Base-by-base conservation (phyloP, 768 basidiomycete species). In the Mycena albidolilacea region DNA sequence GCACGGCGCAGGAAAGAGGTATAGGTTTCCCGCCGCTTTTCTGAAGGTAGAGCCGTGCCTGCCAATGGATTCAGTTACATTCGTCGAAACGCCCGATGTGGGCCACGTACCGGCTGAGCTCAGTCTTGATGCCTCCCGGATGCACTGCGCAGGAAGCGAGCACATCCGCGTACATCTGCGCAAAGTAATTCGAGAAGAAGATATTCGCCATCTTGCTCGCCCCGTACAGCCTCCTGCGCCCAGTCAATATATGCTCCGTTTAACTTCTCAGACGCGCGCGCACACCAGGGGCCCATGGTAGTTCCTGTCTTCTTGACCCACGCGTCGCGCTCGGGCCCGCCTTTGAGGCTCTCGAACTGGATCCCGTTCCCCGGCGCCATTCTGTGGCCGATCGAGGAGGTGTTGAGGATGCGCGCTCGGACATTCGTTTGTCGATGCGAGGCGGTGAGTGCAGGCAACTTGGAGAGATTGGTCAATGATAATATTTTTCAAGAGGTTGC, bases 371-470 rank as follows among this genome's bases (percentile, higher is more conserved):
- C 58, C 9, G n/a, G 58, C 0, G 58, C 58, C 17, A 39, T n/a
- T 4, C n/a, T 7, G n/a, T 60, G 58, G 17, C 38, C 58, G 37
- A 14, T 39, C 2, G 48, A 50, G 48, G 48, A 60, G 3, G 38
- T 38, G n/a, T 60, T 39, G 37, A 60, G n/a, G 1, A 60, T 11
- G 17, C 58, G 58, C 7, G 58, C n/a, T 19, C 19, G 58, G 58
- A 60, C n/a, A 11, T 60, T 39, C 19, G 38, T 60, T 41, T 39
- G n/a, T 60, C n/a, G 38, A 19, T 39, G 30, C 19, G 58, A 41
- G 39, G n/a, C 41, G 6, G n/a, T 60, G 58, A 60, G 58, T 5
- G 58, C 58, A 19, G 58, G 58, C 9, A 60, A 39, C 58, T 60
- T 7, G 2, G 7, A 21, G 3, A 5, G 2, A 11, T 21, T 17